A percentile compares a stretch with the other conserved stretches of the same genome.
Conservation (phyloP, 192 early-diverging fungal genomes). For the Linnemannia elongata region DNA sequence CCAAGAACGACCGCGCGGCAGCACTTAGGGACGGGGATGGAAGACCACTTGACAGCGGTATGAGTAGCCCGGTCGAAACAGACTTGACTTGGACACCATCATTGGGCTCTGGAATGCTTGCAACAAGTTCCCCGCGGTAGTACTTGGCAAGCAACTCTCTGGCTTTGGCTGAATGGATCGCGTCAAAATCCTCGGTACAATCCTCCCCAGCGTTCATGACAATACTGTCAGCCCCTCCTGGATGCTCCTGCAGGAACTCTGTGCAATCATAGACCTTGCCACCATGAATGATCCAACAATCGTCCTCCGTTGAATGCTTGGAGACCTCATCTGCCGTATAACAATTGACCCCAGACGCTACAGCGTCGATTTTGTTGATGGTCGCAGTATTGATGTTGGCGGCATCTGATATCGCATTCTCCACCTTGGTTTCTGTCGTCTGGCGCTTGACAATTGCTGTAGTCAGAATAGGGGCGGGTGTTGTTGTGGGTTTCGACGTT, state of each 20-base stretch:
- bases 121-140: conserved; percentile 75
- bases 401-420: neutral
- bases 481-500: neutral
- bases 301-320: conserved; percentile 73
- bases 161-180: conserved; percentile 91
- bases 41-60: neutral
- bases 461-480: conserved; percentile 10
- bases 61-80: neutral
- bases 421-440: neutral
- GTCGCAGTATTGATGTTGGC: conserved; percentile 8
- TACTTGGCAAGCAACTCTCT: conserved; percentile 77
- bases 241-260: conserved; percentile 83
- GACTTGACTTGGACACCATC: neutral
- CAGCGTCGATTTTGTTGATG: neutral
- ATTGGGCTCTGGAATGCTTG: conserved; percentile 3
- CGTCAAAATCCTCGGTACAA: conserved; percentile 91
- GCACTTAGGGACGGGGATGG: neutral
- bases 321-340: conserved; percentile 76
- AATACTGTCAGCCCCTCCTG: conserved; percentile 92
- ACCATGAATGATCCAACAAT: conserved; percentile 85
- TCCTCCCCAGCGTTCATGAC: conserved; percentile 86
- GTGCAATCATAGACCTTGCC: conserved; percentile 84
- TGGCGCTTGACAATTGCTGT: conserved; percentile 8
- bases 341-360: neutral
- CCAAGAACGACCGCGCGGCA: conserved; percentile 34